phyloP scores from a whole-genome alignment of 2,329 filamentous ascomycete genomes.

The Colletotrichum viniferum region DNA sequence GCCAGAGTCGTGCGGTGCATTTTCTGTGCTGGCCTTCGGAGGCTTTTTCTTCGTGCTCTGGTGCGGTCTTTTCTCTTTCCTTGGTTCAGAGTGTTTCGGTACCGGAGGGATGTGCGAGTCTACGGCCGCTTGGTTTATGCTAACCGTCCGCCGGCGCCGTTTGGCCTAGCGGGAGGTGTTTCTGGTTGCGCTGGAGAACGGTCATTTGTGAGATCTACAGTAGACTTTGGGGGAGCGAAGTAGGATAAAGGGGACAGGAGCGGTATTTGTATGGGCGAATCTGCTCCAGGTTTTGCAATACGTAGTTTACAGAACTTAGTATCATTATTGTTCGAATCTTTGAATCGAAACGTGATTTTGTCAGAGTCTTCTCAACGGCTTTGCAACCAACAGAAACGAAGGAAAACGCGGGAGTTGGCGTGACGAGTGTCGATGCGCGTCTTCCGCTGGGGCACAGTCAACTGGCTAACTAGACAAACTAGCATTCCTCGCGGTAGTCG shows the following conservation, averaged over 20 bases:
- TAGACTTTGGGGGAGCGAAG: not conserved
- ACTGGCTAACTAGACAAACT: not conserved
- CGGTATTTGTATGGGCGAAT: not conserved
- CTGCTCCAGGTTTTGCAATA: not conserved
- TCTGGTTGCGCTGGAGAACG: not conserved
- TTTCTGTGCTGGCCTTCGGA: not conserved
- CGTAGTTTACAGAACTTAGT: not conserved
- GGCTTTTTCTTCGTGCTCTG: not conserved
- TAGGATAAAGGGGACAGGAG: not conserved
- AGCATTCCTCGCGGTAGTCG: not conserved
- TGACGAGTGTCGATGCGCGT: not conserved
- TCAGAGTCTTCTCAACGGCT: rapidly evolving
- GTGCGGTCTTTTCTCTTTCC: not conserved
- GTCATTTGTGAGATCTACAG: not conserved
- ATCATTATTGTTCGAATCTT: not conserved
- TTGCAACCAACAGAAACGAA: not conserved
- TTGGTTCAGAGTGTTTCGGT: not conserved
- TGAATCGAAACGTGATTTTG: not conserved
- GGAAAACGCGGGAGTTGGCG: not conserved
- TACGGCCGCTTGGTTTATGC: not conserved
- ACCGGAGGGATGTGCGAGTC: not conserved
- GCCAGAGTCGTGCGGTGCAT: not conserved
- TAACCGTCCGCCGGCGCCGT: not conserved
- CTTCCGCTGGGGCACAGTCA: not conserved
- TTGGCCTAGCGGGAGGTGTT: not conserved